phyloP scores from a whole-genome alignment of 176 grass and related monocot genomes.

The Tuctoria greenei region DNA sequence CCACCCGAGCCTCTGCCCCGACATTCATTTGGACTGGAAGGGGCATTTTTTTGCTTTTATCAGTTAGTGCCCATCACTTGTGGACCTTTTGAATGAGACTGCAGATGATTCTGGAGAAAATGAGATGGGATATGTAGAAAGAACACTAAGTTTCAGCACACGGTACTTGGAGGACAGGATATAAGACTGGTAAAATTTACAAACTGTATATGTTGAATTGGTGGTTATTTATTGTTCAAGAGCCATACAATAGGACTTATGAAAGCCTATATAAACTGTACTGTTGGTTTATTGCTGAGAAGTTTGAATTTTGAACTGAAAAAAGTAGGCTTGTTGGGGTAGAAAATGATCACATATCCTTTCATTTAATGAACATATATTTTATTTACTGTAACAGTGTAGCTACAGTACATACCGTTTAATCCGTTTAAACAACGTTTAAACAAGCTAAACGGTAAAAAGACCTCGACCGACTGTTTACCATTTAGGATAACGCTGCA shows the following conservation, averaged over 20 bases:
- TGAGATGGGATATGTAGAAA: constrained; percentile 90
- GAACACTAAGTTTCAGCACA: constrained; percentile 74
- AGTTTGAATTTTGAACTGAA: background rate
- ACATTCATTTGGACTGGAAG: too few species aligned
- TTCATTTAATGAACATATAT: constrained; percentile 33
- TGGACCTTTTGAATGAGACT: constrained; percentile 83
- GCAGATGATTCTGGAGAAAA: constrained; percentile 50
- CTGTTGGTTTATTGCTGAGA: constrained; percentile 15
- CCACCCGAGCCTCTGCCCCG: too few species aligned
- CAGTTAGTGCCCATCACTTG: too few species aligned
- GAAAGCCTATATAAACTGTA: background rate
- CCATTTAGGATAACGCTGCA: too few species aligned
- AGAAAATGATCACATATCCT: constrained; percentile 1
- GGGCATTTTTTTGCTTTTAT: too few species aligned
- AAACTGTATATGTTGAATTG: constrained; percentile 19
- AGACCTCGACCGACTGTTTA: too few species aligned
- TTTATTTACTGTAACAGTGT: too few species aligned
- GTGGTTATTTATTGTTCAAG: constrained; percentile 24
- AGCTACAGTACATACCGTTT: too few species aligned
- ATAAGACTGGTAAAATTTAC: constrained; percentile 71
- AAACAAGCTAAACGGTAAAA: too few species aligned
- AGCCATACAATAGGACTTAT: constrained; percentile 33
- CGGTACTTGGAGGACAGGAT: constrained; percentile 78
- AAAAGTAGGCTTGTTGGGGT: background rate
- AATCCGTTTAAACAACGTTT: too few species aligned